Evolutionary conservation across 768 basidiomycete species (phyloP), one percentile per base, ranked within the genome.

Genomic region (Kwoniella heveanensis): DNA sequence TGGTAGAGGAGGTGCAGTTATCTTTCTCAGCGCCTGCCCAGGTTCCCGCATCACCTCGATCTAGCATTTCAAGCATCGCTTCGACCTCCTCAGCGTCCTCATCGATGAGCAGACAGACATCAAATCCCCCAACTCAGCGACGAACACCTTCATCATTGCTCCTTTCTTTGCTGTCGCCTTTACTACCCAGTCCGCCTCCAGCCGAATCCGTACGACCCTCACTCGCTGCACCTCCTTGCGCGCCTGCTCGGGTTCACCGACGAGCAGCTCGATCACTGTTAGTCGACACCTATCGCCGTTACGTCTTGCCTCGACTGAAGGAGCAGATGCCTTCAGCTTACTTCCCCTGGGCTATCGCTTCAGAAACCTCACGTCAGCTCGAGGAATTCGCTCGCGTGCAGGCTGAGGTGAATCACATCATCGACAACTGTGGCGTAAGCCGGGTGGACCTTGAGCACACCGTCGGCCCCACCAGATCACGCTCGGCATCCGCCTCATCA

Each of bases 261-360:
- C 68, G 77, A 54, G 71, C 71, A 47, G 80, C 80, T 26, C 74
- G 80, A 50, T 77, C 77, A 17, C 25, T 76, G 21, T 69, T 81
- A 24, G 80, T 81, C 54, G 80, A 81, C 62, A 72, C 79, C 30
- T 81, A 77, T 62, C 61, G 79, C 5, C 73, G 70, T 26, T 71
- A 72, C 60, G 78, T 81, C 21, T 67, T 81, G 10, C 74, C 78
- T n/a, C 53, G 46, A 7, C 67, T 81, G 30, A 79, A 77, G 56
- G 62, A 75, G 13, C 61, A 56, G 13, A 63, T 78, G 39, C 74
- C 77, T 10, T 29, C 61, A 2, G 71, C 70, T n/a, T 80, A 73
- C 63, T 73, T 80, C 30, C 63, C 70, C 29, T 77, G 76, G 76
- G 62, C 64, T 5, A 66, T 80, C 54, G 57, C 60, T 13, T 64